These are phyloP conservation scores for Pichia sp. DNA, from an alignment of 1,139 yeast genomes.

Conservation along the genomic window DNA sequence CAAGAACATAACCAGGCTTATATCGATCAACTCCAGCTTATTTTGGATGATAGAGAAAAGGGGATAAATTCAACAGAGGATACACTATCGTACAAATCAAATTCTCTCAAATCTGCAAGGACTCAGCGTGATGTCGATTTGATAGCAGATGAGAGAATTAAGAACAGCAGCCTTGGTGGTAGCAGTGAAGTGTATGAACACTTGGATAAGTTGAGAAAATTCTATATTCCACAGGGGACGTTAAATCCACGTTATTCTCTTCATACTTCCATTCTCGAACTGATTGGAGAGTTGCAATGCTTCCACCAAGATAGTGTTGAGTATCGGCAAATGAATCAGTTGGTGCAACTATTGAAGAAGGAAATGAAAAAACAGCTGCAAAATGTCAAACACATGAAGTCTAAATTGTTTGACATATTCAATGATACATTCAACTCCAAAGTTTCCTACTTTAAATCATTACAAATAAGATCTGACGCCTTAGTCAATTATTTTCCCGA, in stretches of 20 bases:
- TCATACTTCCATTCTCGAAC: slow-evolving; percentile 15
- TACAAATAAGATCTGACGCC: slow-evolving; percentile 81
- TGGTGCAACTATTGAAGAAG: slow-evolving; percentile 13
- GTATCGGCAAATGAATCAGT: slow-evolving; percentile 5
- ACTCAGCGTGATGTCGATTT: slow-evolving; percentile 1
- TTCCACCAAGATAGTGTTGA: slow-evolving; percentile 2
- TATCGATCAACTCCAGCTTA: slow-evolving; percentile 51
- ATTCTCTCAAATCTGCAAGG: slow-evolving; percentile 4
- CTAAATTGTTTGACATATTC: slow-evolving; percentile 43
- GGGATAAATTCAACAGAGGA: slow-evolving; percentile 33
- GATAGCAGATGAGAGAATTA: neutral
- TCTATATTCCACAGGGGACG: slow-evolving; percentile 29
- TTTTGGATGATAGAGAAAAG: slow-evolving; percentile 49
- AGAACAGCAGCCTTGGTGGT: neutral
- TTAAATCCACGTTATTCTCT: slow-evolving; percentile 20
- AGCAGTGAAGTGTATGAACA: slow-evolving; percentile 4
- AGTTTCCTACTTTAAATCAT: slow-evolving; percentile 71
- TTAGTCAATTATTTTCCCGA: slow-evolving; percentile 36
- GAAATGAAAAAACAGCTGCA: slow-evolving; percentile 22
- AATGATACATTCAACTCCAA: slow-evolving; percentile 70
- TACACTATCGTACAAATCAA: slow-evolving; percentile 9
- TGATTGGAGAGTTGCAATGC: slow-evolving; percentile 7
- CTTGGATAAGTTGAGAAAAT: slow-evolving; percentile 30
- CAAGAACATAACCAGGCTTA: slow-evolving; percentile 67
- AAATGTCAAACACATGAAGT: slow-evolving; percentile 17